Evolutionary conservation across 163 green algal species (phyloP).

Genomic region (Scenedesmus sp.): DNA sequence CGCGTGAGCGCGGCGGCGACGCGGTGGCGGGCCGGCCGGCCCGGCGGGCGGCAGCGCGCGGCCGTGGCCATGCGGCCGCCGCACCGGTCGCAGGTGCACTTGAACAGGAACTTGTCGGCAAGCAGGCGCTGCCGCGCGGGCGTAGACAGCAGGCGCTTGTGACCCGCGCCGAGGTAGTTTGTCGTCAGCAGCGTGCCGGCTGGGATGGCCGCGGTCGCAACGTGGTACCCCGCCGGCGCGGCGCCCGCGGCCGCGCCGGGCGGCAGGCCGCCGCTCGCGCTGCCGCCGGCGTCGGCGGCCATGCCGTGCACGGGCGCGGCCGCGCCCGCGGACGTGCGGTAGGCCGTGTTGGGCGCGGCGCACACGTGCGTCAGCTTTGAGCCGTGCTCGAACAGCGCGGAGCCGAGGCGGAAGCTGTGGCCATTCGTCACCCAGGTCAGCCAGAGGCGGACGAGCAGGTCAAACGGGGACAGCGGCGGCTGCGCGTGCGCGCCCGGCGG

Average conservation of each 20-base stretch:
- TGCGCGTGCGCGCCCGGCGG: background rate
- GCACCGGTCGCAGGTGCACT: slow-evolving; percentile 27
- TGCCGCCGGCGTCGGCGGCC: background rate
- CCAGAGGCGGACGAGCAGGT: slow-evolving; percentile 22
- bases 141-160: slow-evolving; percentile 28
- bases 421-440: slow-evolving; percentile 34
- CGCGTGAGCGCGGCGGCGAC: too few species aligned
- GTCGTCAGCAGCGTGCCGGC: slow-evolving; percentile 13
- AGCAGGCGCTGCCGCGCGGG: slow-evolving; percentile 23
- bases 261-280: background rate
- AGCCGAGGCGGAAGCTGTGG: slow-evolving; percentile 15
- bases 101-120: slow-evolving; percentile 35
- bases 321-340: slow-evolving; percentile 17
- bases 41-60: too few species aligned
- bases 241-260: background rate
- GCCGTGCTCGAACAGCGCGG: slow-evolving; percentile 26
- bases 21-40: too few species aligned
- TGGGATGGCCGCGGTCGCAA: too few species aligned
- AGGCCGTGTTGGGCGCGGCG: slow-evolving; percentile 13
- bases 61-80: background rate
- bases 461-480: background rate
- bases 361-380: slow-evolving; percentile 32
- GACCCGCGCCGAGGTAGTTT: slow-evolving; percentile 34
- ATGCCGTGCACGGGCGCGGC: slow-evolving; percentile 1
- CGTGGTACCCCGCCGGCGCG: slow-evolving; percentile 12